Percentiles rank a stretch among this genome's conserved stretches.
Conservation (phyloP, 139 green algal species). For the Pedinophyceae sp. region DNA sequence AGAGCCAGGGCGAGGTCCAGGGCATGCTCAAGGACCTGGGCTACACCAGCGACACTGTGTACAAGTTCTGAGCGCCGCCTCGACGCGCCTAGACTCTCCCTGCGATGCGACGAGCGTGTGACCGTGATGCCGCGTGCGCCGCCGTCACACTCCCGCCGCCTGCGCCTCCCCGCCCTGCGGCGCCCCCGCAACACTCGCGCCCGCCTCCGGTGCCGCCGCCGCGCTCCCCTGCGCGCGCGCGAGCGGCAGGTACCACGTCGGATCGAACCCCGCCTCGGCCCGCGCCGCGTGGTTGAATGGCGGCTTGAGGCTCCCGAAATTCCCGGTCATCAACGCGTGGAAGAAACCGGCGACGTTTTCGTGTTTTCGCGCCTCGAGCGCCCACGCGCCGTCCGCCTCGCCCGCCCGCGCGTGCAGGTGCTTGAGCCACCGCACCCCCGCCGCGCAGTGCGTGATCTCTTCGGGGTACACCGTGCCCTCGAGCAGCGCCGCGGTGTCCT, state of each 20-base stretch:
- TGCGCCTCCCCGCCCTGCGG: no score
- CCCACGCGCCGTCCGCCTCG: neutral
- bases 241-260: slow-evolving; percentile 56
- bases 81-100: no score
- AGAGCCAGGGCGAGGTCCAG: slow-evolving; percentile 33
- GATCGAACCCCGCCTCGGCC: slow-evolving; percentile 40
- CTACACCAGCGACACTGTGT: slow-evolving; percentile 38
- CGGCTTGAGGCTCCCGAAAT: slow-evolving; percentile 29
- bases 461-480: slow-evolving; percentile 27
- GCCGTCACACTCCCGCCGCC: no score
- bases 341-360: neutral
- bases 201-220: no score
- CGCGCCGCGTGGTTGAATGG: slow-evolving; percentile 75
- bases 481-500: slow-evolving; percentile 40
- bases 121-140: no score
- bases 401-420: slow-evolving; percentile 29
- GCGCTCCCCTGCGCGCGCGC: no score
- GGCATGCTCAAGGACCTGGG: slow-evolving; percentile 56
- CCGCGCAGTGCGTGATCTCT: slow-evolving; percentile 77
- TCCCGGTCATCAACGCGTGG: neutral
- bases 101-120: no score
- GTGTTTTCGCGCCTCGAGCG: neutral
- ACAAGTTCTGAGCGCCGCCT: slow-evolving; percentile 6
- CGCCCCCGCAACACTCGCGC: no score
- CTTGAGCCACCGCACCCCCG: slow-evolving; percentile 65